Percentiles rank a stretch among this genome's conserved stretches.
phyloP scores from a whole-genome alignment of 495 filamentous ascomycete genomes.

The Cudoniella acicularis region DNA sequence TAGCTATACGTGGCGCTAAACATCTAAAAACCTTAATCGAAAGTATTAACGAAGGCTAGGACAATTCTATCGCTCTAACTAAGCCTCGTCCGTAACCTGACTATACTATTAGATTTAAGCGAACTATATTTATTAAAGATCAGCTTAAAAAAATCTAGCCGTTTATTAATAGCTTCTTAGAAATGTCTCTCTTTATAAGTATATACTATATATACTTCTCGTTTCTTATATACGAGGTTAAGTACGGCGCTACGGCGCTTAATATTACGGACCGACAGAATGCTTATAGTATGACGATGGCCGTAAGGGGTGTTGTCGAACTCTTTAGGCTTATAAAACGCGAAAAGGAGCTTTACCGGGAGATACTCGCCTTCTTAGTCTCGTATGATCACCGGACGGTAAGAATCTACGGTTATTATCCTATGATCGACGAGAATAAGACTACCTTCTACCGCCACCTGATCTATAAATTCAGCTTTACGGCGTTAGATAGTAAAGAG shows the following conservation, averaged over 20 bases:
- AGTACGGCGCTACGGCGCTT: slow-evolving; percentile 30
- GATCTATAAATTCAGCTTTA: no score
- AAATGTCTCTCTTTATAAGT: slow-evolving; percentile 31
- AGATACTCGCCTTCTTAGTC: no score
- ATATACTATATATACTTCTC: slow-evolving; percentile 40
- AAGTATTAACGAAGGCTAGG: slow-evolving; percentile 40
- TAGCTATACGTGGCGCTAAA: slow-evolving; percentile 27
- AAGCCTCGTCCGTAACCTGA: slow-evolving; percentile 37
- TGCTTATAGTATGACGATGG: no score
- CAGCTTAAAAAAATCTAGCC: slow-evolving; percentile 37
- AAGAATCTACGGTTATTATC: no score
- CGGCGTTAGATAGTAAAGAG: no score
- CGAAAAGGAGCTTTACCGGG: no score
- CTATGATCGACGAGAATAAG: no score
- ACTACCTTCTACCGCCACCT: no score
- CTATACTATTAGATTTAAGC: slow-evolving; percentile 38
- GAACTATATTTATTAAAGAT: slow-evolving; percentile 36
- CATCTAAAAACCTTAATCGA: slow-evolving; percentile 32
- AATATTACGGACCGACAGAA: no score
- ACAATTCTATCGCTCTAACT: slow-evolving; percentile 31
- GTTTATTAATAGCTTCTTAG: slow-evolving; percentile 28
- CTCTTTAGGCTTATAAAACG: no score
- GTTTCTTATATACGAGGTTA: slow-evolving; percentile 38
- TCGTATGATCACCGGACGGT: no score
- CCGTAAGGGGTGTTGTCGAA: no score